phyloP scores from a whole-genome alignment of 2,329 filamentous ascomycete genomes.

The Microdochium trichocladiopsis region DNA sequence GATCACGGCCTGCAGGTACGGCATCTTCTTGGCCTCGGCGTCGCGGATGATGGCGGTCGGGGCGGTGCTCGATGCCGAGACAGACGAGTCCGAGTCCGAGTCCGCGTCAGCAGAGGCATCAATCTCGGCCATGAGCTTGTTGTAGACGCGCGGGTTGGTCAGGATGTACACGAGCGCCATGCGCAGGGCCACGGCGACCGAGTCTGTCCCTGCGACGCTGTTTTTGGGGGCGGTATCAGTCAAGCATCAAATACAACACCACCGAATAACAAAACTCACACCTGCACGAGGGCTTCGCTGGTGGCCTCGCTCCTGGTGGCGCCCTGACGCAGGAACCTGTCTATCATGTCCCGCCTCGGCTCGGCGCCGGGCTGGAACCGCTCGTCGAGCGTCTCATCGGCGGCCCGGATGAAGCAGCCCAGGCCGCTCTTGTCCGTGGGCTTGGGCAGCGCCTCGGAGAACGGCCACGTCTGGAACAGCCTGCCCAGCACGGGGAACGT shows the following conservation, averaged over 20 bases:
- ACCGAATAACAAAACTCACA: constrained; percentile 5
- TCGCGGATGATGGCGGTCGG: constrained; percentile 2
- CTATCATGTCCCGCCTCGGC: constrained; percentile 7
- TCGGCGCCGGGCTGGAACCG: constrained; percentile 3
- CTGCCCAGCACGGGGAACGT: constrained; percentile 7
- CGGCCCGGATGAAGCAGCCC: constrained; percentile 8
- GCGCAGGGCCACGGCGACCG: constrained; percentile 6
- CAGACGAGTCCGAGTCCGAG: neutral
- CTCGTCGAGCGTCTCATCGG: constrained; percentile 7
- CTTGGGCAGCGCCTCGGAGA: constrained; percentile 7
- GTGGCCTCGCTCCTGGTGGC: constrained; percentile 6
- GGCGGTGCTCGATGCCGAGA: neutral
- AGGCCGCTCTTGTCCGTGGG: constrained; percentile 4
- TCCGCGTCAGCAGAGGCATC: neutral
- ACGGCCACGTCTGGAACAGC: constrained; percentile 8
- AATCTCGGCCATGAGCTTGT: constrained; percentile 6
- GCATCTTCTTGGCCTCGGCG: constrained; percentile 6
- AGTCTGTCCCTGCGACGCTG: constrained; percentile 5
- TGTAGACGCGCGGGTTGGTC: constrained; percentile 5
- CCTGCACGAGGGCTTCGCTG: constrained; percentile 7
- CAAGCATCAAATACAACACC: neutral
- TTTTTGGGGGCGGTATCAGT: neutral
- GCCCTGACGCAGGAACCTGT: constrained; percentile 5
- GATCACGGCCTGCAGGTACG: constrained; percentile 10
- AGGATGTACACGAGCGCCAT: constrained; percentile 6